phyloP scores from a whole-genome alignment of 2,329 filamentous ascomycete species.

The Achaetomium macrosporum region DNA sequence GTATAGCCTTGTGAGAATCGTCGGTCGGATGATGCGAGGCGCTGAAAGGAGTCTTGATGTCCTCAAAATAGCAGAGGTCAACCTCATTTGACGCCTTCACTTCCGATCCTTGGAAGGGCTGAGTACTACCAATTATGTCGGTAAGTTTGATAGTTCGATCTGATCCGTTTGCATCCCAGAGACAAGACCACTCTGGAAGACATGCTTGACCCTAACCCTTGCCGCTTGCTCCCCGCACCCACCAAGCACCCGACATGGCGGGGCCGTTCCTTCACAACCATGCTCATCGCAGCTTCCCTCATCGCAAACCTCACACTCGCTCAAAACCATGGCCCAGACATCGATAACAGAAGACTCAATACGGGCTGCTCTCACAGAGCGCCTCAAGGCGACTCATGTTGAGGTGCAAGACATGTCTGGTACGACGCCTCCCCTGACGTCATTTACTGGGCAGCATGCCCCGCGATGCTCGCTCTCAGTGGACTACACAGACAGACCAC shows the following conservation, averaged over 20 bases:
- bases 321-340: constrained; percentile 44
- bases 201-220: no score
- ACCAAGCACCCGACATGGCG: background rate
- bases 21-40: background rate
- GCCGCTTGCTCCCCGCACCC: no score
- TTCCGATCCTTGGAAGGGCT: no score
- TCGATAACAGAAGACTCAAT: constrained; percentile 69
- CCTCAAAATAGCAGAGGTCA: background rate
- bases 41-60: constrained; percentile 1
- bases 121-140: no score
- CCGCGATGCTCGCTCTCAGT: background rate
- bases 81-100: constrained; percentile 6
- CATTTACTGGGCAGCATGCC: constrained; percentile 26
- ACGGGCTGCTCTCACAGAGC: constrained; percentile 60
- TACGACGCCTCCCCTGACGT: constrained; percentile 38
- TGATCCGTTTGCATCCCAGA: no score
- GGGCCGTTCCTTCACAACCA: background rate
- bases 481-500: background rate
- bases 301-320: background rate
- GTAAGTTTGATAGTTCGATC: no score
- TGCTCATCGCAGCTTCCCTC: background rate
- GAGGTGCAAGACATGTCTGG: constrained; percentile 90
- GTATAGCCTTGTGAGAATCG: background rate
- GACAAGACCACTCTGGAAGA: no score
- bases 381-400: constrained; percentile 70